These are phyloP conservation scores for Rutidosis leptorrhynchoides DNA, from an alignment of 129 eudicot species.

Conservation along the genomic window DNA sequence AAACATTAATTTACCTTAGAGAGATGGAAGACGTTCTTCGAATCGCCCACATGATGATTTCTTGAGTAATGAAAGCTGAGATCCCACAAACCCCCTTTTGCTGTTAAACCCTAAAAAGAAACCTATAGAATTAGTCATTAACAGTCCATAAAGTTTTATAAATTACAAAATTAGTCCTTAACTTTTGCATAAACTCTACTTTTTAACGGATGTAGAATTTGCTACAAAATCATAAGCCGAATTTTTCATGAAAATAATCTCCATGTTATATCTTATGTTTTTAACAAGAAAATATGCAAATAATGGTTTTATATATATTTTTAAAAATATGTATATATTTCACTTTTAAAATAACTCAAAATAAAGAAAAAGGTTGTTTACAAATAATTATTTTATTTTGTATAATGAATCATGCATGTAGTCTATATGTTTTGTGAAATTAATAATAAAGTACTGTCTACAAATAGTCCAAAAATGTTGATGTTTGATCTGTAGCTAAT, in stretches of 20 bases:
- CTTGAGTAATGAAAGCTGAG: conserved; percentile 5
- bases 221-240: background rate
- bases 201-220: background rate
- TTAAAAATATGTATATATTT: too few relatives aligned
- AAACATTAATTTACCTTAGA: conserved; percentile 13
- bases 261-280: background rate
- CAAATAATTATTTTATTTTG: background rate
- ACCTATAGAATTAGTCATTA: background rate
- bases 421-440: too few relatives aligned
- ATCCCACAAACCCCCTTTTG: conserved; percentile 28
- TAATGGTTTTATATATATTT: background rate
- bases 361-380: too few relatives aligned
- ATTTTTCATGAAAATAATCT: background rate
- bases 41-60: conserved; percentile 31
- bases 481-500: conserved; percentile 13
- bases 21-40: conserved; percentile 25
- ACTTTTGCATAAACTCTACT: background rate
- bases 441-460: too few relatives aligned
- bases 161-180: too few relatives aligned
- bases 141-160: background rate
- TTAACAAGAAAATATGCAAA: too few relatives aligned
- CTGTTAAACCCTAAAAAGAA: conserved; percentile 31
- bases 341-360: background rate
- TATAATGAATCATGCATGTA: background rate
- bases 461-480: background rate